A percentile compares a stretch with the other conserved stretches of the same genome.
Conservation (phyloP, 2,329 filamentous ascomycete species). For the Bertia moriformis region DNA sequence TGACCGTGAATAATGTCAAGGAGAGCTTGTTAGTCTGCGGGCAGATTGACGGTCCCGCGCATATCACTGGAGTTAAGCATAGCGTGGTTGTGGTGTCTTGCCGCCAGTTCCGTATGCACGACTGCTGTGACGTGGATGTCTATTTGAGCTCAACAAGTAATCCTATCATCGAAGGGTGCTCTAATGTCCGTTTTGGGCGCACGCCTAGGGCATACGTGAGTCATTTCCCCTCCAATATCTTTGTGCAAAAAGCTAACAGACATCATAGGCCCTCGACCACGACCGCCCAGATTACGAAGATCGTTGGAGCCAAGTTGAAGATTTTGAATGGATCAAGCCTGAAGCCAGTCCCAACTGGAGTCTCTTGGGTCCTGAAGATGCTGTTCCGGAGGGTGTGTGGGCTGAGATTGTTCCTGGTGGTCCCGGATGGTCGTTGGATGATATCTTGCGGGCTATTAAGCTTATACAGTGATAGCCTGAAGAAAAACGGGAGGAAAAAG, state of each 20-base stretch:
- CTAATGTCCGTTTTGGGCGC: conserved; percentile 35
- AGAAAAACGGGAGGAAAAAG: too few species aligned
- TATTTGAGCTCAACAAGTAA: conserved; percentile 41
- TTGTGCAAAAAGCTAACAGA: too few species aligned
- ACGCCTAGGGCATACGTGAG: conserved; percentile 33
- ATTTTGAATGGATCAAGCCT: conserved; percentile 50
- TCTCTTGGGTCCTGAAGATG: conserved; percentile 24
- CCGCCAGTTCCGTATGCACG: conserved; percentile 50
- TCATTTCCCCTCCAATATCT: conserved; percentile 4
- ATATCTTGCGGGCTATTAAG: conserved; percentile 22
- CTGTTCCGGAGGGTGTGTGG: conserved; percentile 31
- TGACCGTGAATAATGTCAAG: conserved; percentile 35
- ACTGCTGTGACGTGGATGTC: conserved; percentile 37
- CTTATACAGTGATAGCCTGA: neutral
- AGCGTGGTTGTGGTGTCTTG: conserved; percentile 37
- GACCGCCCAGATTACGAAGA: conserved; percentile 15
- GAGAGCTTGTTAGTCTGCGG: conserved; percentile 41
- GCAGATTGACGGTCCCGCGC: conserved; percentile 37
- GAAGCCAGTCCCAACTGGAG: conserved; percentile 48
- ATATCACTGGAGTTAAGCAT: conserved; percentile 36
- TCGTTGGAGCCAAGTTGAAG: conserved; percentile 44
- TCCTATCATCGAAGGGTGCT: conserved; percentile 51
- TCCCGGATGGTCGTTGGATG: conserved; percentile 26
- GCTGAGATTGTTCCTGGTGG: conserved; percentile 31
- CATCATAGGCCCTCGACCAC: conserved; percentile 1